Evolutionary conservation across 2,329 filamentous ascomycete species (phyloP), one percentile per base, ranked within the genome.

Genomic region (Fusarium sterilihyphosum): DNA sequence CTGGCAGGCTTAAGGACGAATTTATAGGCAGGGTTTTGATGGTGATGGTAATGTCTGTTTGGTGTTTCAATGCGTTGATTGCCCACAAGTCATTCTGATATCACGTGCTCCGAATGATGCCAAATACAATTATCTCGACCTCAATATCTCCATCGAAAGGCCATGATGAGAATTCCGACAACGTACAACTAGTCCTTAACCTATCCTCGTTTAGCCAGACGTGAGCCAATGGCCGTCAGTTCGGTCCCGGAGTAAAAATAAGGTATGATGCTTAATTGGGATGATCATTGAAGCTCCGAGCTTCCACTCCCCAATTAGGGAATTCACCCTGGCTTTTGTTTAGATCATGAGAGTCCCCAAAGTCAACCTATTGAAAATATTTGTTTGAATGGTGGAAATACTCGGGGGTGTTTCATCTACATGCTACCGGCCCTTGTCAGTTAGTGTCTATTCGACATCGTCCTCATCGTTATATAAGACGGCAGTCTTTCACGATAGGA

Each of bases 311-410:
- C 54, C 57, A 41, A 59, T 38, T 59, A 20, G 54, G 54, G 46
- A 62, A 52, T 31, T 44, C n/a, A 67, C 22, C 66, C 58, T 53
- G 29, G 63, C 68, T 75, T 66, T 65, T 44, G 47, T 35, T 64
- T 40, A 22, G 40, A 63, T 52, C 50, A 64, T 59, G 33, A n/a
- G 6, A 50, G 13, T 38, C 56, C 50, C 69, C 56, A 73, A 75
- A 67, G 31, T 54, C 22, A 50, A 41, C 35, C 9, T 14, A 31
- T 35, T 54, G 6, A 26, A 54, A 41, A 59, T n/a, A 43, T 40
- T 64, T 31, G 53, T 67, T 67, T 73, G 58, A 73, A 71, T 70
- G 76, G 74, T 75, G 76, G 76, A 61, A 71, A 75, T 74, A 62
- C 50, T 65, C 46, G 44, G 40, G 22, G 35, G 29, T 14, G 63